Evolutionary conservation across 108 stramenopile genomes (phyloP), one percentile per base, ranked within the genome.

Genomic region (Bacterosira constricta): DNA sequence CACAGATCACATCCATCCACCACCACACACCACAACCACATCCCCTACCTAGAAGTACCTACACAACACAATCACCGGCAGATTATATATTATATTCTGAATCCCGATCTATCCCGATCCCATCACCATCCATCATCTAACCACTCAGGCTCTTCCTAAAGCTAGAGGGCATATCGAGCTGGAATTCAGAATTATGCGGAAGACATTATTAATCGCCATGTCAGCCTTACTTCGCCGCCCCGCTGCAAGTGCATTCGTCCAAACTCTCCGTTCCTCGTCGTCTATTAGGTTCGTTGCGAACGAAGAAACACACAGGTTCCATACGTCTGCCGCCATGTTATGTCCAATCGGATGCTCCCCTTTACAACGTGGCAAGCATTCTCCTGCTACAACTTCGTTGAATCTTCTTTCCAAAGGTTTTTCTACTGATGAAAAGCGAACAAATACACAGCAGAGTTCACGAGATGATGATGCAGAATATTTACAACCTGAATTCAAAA

Each of bases 401-500:
- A n/a, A n/a, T 54, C 53, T 54, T 29, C 31, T 54, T 13, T 54
- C 53, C 2, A 54, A 35, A 54, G 32, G 1, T 13, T 54, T 54
- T 12, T 34, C 29, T 15, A 30, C 53, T 29, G 44, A 26, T 30
- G 44, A 31, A 63, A 34, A 52, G 13, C 37, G 25, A 37, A 32
- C 7, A 26, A 39, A 36, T 34, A 49, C 38, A 27, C 45, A 37
- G 11, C 45, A 42, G 34, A 62, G 18, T 18, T 23, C 39, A 47
- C 55, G 47, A 13, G 45, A 68, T 26, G 46, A 56, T 35, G 54
- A 39, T 41, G 45, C 11, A 1, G 63, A 65, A 15, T n/a, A 77
- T 30, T 66, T 42, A 31, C 79, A 73, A 46, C 79, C 79, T 62
- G 75, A 13, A n/a, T 90, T 90, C 56, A 58, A 77, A 45, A 57